These are phyloP conservation scores for Juncus inflexus DNA, from an alignment of 176 grass and related monocot species.

Conservation along the genomic window DNA sequence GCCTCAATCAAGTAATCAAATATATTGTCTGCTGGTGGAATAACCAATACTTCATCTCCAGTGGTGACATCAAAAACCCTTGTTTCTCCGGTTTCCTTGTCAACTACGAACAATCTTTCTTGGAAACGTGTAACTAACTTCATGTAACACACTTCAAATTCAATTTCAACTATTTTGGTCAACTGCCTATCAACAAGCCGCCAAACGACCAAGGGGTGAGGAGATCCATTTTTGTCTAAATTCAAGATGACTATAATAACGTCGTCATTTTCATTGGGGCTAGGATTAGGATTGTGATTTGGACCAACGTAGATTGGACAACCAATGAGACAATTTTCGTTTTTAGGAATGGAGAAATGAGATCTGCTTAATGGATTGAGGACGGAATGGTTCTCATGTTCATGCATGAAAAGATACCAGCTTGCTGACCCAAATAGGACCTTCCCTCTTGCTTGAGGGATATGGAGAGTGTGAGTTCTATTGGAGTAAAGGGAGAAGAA, in stretches of 20 bases:
- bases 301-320: neutral
- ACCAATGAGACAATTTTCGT: too few species aligned
- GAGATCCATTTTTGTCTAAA: neutral
- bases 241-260: too few species aligned
- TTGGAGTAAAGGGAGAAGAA: too few species aligned
- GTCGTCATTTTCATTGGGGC: neutral
- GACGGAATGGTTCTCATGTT: neutral
- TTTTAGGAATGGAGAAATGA: neutral
- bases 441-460: neutral
- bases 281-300: neutral
- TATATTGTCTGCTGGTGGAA: neutral
- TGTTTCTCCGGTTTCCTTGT: neutral
- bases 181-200: neutral
- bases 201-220: too few species aligned
- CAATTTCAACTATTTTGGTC: neutral
- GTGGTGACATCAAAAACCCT: slow-evolving; percentile 4
- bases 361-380: neutral
- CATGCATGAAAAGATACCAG: neutral
- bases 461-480: too few species aligned
- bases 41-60: neutral
- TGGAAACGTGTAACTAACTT: neutral
- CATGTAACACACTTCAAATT: neutral
- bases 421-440: neutral
- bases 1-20: slow-evolving; percentile 2
- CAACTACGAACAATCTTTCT: neutral